Evolutionary conservation across 202 grass and related monocot species (phyloP).

Genomic region (Alloteropsis angusta): DNA sequence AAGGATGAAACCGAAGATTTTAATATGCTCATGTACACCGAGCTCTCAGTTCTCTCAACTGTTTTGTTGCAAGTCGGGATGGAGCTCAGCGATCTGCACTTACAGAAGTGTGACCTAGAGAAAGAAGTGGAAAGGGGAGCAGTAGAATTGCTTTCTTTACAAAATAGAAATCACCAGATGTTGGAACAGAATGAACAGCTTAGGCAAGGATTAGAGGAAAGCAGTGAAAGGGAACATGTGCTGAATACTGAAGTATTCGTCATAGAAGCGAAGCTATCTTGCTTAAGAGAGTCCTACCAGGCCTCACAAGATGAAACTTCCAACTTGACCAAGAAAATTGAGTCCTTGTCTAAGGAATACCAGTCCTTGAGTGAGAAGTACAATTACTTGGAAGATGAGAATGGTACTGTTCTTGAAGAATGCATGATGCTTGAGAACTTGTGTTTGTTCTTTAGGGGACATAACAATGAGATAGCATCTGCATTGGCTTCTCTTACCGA

Average conservation of each 20-base stretch:
- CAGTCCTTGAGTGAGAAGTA: constrained; percentile 41
- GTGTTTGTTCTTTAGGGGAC: constrained; percentile 62
- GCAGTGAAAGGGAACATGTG: constrained; percentile 38
- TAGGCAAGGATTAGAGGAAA: constrained; percentile 25
- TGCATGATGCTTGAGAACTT: constrained; percentile 67
- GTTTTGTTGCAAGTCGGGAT: constrained; percentile 59
- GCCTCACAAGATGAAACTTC: constrained; percentile 36
- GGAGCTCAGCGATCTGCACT: constrained; percentile 47
- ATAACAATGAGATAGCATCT: constrained; percentile 63
- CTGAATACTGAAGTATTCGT: constrained; percentile 43
- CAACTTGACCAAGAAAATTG: constrained; percentile 34
- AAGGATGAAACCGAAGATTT: constrained; percentile 54
- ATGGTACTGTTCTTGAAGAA: constrained; percentile 38
- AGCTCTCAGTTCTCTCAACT: constrained; percentile 58
- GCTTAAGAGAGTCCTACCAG: constrained; percentile 26
- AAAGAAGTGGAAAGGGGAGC: constrained; percentile 34
- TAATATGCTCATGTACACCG: constrained; percentile 41
- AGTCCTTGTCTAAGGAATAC: constrained; percentile 41
- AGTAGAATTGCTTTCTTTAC: constrained; percentile 15
- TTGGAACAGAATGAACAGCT: constrained; percentile 37
- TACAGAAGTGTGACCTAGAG: constrained; percentile 45
- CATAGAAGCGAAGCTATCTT: constrained; percentile 38
- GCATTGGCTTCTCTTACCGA: constrained; percentile 50
- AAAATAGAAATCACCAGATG: constrained; percentile 34
- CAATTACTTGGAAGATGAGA: constrained; percentile 44